A percentile compares a stretch with the other conserved stretches of the same genome.
These are phyloP conservation scores for Psilocybe tampanensis DNA, from an alignment of 768 basidiomycete species.

Conservation along the genomic window DNA sequence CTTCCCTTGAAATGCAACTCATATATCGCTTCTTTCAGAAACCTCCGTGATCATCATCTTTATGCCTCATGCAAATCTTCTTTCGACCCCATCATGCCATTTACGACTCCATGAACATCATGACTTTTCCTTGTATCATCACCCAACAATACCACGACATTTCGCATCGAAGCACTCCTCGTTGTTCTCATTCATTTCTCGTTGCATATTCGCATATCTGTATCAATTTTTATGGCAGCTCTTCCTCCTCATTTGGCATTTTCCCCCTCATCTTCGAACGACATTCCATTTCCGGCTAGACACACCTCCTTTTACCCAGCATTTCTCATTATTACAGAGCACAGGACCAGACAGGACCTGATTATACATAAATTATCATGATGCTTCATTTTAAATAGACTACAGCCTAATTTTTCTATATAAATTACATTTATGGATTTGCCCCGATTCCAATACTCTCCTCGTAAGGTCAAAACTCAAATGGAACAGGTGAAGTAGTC, in stretches of 20 bases:
- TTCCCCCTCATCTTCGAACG: background rate
- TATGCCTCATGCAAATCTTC: background rate
- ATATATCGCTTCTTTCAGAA: background rate
- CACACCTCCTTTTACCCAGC: background rate
- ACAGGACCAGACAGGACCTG: too few species aligned
- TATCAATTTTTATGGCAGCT: too few species aligned
- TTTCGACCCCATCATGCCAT: background rate
- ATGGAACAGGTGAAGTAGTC: too few species aligned
- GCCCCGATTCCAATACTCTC: too few species aligned
- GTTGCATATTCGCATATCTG: background rate
- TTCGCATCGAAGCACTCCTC: background rate
- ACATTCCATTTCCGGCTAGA: background rate
- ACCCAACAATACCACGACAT: background rate
- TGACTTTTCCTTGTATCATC: background rate
- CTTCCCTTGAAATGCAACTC: background rate
- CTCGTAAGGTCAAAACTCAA: too few species aligned
- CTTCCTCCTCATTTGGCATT: background rate
- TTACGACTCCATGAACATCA: background rate
- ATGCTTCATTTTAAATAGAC: background rate
- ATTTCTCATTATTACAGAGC: too few species aligned
- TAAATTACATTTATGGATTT: background rate
- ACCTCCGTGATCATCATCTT: conserved; percentile 1
- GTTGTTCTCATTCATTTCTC: background rate
- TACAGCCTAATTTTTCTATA: background rate
- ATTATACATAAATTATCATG: too few species aligned